phyloP scores from a whole-genome alignment of 257 asterid genomes.

The Buddleja alternifolia region DNA sequence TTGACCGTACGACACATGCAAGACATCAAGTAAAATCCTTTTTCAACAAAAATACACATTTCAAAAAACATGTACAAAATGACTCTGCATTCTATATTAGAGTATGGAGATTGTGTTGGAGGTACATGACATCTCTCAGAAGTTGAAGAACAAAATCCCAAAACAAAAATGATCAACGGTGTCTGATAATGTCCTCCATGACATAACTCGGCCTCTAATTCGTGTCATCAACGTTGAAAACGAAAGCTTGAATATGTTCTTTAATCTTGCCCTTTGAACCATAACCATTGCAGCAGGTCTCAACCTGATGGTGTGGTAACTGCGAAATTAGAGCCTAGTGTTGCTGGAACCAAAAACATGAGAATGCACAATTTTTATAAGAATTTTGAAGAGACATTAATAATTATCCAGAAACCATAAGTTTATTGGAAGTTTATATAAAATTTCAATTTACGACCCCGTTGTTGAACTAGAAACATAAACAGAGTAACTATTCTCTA shows the following conservation, averaged over 20 bases:
- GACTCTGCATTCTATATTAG: not conserved
- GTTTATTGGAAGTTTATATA: not conserved
- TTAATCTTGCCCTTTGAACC: not conserved
- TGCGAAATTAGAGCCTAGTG: not conserved
- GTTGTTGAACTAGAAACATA: not conserved
- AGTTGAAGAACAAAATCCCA: constrained; percentile 5
- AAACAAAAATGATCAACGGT: not conserved
- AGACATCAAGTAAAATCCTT: not conserved
- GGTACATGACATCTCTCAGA: not conserved
- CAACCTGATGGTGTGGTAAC: not conserved
- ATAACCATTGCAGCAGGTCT: constrained; percentile 18
- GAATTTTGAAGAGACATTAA: not conserved
- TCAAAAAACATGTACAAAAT: not conserved
- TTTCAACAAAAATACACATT: not conserved
- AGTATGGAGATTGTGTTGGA: not conserved
- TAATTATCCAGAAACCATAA: not conserved
- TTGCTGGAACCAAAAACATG: constrained; percentile 15
- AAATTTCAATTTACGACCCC: too few relatives aligned
- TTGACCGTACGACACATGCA: not conserved
- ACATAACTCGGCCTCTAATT: not conserved
- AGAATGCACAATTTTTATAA: not conserved
- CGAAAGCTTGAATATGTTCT: constrained; percentile 12
- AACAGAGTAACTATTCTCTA: too few relatives aligned
- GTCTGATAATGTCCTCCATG: not conserved
- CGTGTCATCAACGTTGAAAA: not conserved